Evolutionary conservation across 805 yeast genomes (phyloP), one percentile per base, ranked within the genome.

Genomic region (Teunomyces gatunensis): DNA sequence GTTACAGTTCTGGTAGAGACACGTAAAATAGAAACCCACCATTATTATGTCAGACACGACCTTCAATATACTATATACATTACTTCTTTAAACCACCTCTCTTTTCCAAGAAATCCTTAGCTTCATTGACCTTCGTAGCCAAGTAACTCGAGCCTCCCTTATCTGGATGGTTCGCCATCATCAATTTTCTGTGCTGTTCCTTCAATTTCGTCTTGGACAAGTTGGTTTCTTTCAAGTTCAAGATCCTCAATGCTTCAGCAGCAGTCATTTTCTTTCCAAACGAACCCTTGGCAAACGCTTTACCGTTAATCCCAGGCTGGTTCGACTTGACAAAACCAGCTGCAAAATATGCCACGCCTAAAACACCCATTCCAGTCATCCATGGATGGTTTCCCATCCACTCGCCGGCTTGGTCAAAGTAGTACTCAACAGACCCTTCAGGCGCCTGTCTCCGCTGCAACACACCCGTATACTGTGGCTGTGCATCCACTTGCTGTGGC

Each of bases 141-240:
- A 91, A 65, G 59, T 79, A 89, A 23, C 95, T 87, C 9, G 95
- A 85, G 2, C 97, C 97, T 29, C 97, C 97, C 63, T 84, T 87
- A 71, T 91, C 97, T 9, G 97, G 97, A 63, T 91, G 97, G 65
- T 91, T 91, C 43, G 86, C 79, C 68, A 89, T 68, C 94, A 91
- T 87, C 59, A 90, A 84, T 57, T 75, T 75, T 69, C 96, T 80
- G 63, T 91, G 96, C 50, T 83, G 84, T 52, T 85, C 89, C 61
- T 86, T 85, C 59, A 90, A 74, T 58, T 77, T 83, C 50, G 83
- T 78, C 65, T 80, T 82, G 36, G 80, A 74, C 59, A 83, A 68
- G 18, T 78, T 81, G 32, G 81, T 73, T 63, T 87, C 94, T 54
- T 79, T 83, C 57, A 90, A 72, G 59, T 85, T 87, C 56, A 92